Conservation (phyloP, 306 rosid genomes). For the apple (Malus domestica) region ASM211411v1 NC_041803.1:266001-266500, state of each 20-base stretch:
- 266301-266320: slow-evolving; percentile 90
- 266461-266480: not conserved
- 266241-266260: slow-evolving; percentile 87
- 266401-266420: slow-evolving; percentile 78
- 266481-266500: not conserved
- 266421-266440: slow-evolving; percentile 92
- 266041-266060: not conserved
- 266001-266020: not conserved
- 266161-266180: slow-evolving; percentile 28
- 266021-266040: not conserved
- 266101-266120: not conserved
- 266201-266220: slow-evolving; percentile 87
- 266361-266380: slow-evolving; percentile 93
- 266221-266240: slow-evolving; percentile 87
- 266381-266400: slow-evolving; percentile 85
- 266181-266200: slow-evolving; percentile 84
- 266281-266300: slow-evolving; percentile 94
- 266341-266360: slow-evolving; percentile 90
- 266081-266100: too few relatives aligned
- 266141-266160: not conserved
- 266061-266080: not conserved
- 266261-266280: slow-evolving; percentile 90
- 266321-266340: slow-evolving; percentile 96
- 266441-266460: slow-evolving; percentile 69
- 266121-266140: not conserved